Conservation (phyloP, 1,139 yeast genomes). For the Yamadazyma sp. region DNA sequence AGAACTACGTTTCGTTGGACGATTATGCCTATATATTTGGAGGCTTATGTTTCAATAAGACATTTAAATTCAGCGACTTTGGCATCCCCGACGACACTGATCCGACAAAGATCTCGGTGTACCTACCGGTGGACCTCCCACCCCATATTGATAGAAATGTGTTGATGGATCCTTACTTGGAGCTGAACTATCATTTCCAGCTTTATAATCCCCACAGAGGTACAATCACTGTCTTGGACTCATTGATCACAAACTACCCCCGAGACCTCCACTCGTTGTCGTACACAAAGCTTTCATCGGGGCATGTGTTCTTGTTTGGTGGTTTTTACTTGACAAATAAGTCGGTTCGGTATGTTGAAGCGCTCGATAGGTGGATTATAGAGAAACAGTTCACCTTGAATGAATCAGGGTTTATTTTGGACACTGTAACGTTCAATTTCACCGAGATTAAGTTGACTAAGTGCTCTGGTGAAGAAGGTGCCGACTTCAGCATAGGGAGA, state of each 20-base stretch:
- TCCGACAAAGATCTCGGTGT: slow-evolving; percentile 33
- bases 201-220: slow-evolving; percentile 34
- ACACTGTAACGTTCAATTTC: slow-evolving; percentile 31
- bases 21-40: slow-evolving; percentile 40
- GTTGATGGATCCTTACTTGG: slow-evolving; percentile 35
- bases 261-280: slow-evolving; percentile 28
- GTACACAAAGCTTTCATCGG: slow-evolving; percentile 31
- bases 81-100: slow-evolving; percentile 38
- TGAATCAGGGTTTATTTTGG: slow-evolving; percentile 38
- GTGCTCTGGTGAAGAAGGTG: slow-evolving; percentile 12
- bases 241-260: slow-evolving; percentile 24
- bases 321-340: slow-evolving; percentile 35
- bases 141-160: slow-evolving; percentile 39
- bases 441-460: slow-evolving; percentile 26
- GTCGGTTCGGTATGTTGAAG: slow-evolving; percentile 22
- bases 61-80: slow-evolving; percentile 23
- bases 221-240: slow-evolving; percentile 33
- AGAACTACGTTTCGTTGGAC: slow-evolving; percentile 32
- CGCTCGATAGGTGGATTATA: slow-evolving; percentile 38
- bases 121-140: slow-evolving; percentile 41
- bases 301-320: slow-evolving; percentile 43
- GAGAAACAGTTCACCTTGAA: slow-evolving; percentile 33
- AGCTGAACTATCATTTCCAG: slow-evolving; percentile 27
- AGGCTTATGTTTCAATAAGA: slow-evolving; percentile 27
- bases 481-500: slow-evolving; percentile 21